Evolutionary conservation across 2,329 filamentous ascomycete species (phyloP), one percentile per base, ranked within the genome.

Genomic region (Beauveria sp.): DNA sequence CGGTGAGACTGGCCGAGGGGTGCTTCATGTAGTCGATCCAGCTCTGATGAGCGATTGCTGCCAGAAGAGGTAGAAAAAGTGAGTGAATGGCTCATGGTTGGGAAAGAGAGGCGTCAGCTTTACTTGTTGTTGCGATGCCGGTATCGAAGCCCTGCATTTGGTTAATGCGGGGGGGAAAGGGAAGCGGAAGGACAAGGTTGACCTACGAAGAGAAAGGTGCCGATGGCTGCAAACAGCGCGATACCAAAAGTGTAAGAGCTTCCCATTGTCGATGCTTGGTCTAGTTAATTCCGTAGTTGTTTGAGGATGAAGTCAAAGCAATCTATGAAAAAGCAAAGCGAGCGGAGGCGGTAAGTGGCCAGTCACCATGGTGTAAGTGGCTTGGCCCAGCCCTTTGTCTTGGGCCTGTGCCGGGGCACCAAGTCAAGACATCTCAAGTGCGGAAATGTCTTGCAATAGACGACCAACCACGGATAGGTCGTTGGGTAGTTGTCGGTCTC

Each of bases 1-100:
- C 83, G 2, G 81, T 85, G 18, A 85, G 68, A 4, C 77, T 81
- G 64, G 80, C 74, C 3, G 79, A 82, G 2, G 83, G 83, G 54
- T 81, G 67, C 14, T 75, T 60, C 82, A 86, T 85, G 69, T 85
- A 86, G 49, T 81, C 75, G 50, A 82, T 78, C 82, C 82, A 86
- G 67, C 81, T 84, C 66, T 81, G 67, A 67, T 86, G 83, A 3
- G 83, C 82, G 61, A 86, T 86, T 22, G 83, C 78, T 80, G 20
- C 16, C 3, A 22, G 14, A 14, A 34, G 30, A 14, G 5, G 30
- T 14, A 14, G 10, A 14, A 34, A 7, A 34, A 14, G 12, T 34
- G 30, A 34, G 30, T 34, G 12, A 34, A 34, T 4, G 30, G 10
- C 14, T 34, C 5, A 10, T 34, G 30, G 30, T 34, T 14, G 12